phyloP scores from a whole-genome alignment of 345 rosid species.

The Citrus australasica region DNA sequence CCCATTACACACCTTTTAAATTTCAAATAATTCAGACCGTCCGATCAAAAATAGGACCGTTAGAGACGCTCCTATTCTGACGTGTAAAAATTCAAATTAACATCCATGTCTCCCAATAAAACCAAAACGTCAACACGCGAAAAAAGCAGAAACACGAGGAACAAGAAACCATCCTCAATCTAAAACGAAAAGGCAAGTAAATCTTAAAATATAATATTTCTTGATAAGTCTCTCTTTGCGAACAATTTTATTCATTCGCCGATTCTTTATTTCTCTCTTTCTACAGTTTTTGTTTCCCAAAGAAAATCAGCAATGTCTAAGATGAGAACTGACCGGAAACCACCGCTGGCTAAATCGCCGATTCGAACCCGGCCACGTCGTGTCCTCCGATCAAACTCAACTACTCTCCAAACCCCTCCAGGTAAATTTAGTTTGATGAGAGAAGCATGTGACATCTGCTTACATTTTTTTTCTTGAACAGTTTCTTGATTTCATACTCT shows the following conservation, averaged over 20 bases:
- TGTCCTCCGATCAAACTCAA: slow-evolving; percentile 34
- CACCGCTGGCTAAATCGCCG: slow-evolving; percentile 78
- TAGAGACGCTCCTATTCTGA: slow-evolving; percentile 33
- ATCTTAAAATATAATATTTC: neutral
- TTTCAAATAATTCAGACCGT: slow-evolving; percentile 28
- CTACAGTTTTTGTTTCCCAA: neutral
- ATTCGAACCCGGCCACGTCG: slow-evolving; percentile 61
- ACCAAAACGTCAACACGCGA: neutral
- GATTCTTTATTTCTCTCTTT: slow-evolving; percentile 1
- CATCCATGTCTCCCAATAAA: neutral
- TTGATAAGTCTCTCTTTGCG: neutral
- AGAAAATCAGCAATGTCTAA: slow-evolving; percentile 37
- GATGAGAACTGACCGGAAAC: slow-evolving; percentile 59
- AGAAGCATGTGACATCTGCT: neutral
- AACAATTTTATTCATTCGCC: neutral
- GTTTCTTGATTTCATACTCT: neutral
- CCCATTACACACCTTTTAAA: slow-evolving; percentile 13
- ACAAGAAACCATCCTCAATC: neutral
- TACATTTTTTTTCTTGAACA: neutral
- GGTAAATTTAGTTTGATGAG: slow-evolving; percentile 27
- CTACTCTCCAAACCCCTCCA: slow-evolving; percentile 55
- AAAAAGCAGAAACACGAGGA: neutral
- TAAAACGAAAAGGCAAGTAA: neutral
- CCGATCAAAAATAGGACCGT: slow-evolving; percentile 46
- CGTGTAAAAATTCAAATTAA: slow-evolving; percentile 10